Evolutionary conservation across 257 asterid genomes (phyloP), one percentile per base, ranked within the genome.

Genomic region (Verbena officinalis): DNA sequence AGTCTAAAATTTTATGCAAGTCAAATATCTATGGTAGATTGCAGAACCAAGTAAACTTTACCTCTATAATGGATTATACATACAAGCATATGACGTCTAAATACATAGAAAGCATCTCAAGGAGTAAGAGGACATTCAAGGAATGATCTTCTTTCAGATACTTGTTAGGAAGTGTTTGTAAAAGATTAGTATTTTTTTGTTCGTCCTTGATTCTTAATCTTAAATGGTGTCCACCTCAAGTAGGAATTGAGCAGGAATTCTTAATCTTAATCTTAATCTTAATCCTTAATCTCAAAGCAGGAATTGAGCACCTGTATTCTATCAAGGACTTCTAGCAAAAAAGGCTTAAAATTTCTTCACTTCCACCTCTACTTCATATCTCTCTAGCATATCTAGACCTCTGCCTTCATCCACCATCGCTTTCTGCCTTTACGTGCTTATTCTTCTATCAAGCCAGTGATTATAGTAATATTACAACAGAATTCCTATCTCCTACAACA

Each of bases 401-500:
- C 14, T 39, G 16, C 36, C 49, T 57, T 8, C 60, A 33, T 30
- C 40, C 62, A 19, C 56, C 51, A 62, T 48, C 46, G 55, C 36
- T 27, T 36, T 15, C 21, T 39, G 46, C 61, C 46, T 48, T 30
- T 39, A 62, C 31, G 52, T n/a, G 36, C 38, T 59, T 23, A 30
- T 40, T 15, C 64, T 53, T 9, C 59, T 24, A 64, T 46, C 24
- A 58, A 40, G 59, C n/a, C 53, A 19, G 24, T 43, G 65, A 20
- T 4, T 38, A 45, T 33, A 50, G 50, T 23, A 42, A 49, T 7
- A 1, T 36, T 36, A 9, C 40, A 36, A 5, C 40, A 27, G 33
- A 27, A 27, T 27, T 27, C 7, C 40, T 34, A 44, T 54, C 62
- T 33, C 57, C 39, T 34, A 38, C 42, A 64, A 19, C 57, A 66